A percentile compares a stretch with the other conserved stretches of the same genome.
These are phyloP conservation scores for Plasmodium cynomolgi DNA, from an alignment of 169 alveolate genomes.

Conservation along the genomic window DNA sequence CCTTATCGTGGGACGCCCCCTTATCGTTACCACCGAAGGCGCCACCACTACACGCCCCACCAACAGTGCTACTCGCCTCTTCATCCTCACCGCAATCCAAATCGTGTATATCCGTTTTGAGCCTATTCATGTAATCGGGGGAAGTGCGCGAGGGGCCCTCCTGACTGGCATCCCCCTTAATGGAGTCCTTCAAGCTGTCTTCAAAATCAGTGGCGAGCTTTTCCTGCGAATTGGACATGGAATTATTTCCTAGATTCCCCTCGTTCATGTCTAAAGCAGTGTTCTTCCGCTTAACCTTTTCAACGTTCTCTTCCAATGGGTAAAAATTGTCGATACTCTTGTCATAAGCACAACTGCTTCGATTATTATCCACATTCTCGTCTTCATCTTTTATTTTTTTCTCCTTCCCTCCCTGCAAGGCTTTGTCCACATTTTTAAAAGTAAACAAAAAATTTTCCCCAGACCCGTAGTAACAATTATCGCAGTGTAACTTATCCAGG, in stretches of 20 bases:
- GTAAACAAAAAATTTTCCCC: constrained; percentile 89
- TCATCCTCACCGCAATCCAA: not conserved
- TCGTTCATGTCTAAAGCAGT: not conserved
- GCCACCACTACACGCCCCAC: not conserved
- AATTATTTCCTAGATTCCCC: not conserved
- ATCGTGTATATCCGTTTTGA: not conserved
- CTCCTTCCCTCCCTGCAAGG: not conserved
- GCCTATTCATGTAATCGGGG: not conserved
- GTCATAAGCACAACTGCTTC: not conserved
- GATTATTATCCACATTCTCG: not conserved
- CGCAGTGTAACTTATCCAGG: constrained; percentile 82
- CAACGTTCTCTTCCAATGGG: not conserved
- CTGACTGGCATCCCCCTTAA: not conserved
- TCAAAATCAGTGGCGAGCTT: not conserved
- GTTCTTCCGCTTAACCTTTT: not conserved
- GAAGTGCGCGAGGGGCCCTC: not conserved
- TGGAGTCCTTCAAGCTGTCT: not conserved
- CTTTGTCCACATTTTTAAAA: constrained; percentile 48
- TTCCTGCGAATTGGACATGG: not conserved
- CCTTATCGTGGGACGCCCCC: not conserved
- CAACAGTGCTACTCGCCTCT: not conserved
- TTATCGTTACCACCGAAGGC: not conserved
- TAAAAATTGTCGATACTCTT: not conserved
- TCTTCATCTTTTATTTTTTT: not conserved
- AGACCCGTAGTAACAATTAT: constrained; percentile 87